Evolutionary conservation across 352 stramenopile genomes (phyloP).

Genomic region (Saprolegnia parasitica): DNA sequence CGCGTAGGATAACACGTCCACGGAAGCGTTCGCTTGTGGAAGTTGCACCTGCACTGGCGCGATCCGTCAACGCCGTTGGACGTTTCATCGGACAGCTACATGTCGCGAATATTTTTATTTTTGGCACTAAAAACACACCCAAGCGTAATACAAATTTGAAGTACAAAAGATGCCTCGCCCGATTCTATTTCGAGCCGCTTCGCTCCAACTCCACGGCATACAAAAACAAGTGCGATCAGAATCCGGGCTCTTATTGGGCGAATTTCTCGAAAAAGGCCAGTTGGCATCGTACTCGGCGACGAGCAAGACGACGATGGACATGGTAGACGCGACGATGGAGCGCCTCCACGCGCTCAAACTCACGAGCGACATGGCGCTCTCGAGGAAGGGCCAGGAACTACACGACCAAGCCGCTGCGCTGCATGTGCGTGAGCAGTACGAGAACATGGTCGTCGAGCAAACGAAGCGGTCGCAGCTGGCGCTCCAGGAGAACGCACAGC

Average conservation of each 20-base stretch:
- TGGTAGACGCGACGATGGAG: slow-evolving; percentile 21
- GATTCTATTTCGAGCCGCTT: background rate
- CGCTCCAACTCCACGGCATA: background rate
- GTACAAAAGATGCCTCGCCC: background rate
- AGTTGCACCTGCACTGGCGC: background rate
- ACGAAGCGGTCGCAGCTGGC: slow-evolving; percentile 6
- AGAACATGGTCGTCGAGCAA: slow-evolving; percentile 22
- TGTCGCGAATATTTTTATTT: background rate
- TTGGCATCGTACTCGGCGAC: background rate
- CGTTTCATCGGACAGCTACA: background rate
- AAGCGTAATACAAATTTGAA: background rate
- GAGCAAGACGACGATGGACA: slow-evolving; percentile 9
- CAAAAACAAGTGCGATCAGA: background rate
- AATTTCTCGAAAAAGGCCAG: background rate
- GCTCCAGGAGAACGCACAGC: slow-evolving; percentile 18
- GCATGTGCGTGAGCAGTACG: slow-evolving; percentile 20
- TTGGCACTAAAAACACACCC: background rate
- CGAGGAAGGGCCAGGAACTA: background rate
- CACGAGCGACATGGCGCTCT: slow-evolving; percentile 14
- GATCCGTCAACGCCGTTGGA: background rate
- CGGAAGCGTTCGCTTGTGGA: no score
- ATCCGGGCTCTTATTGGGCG: background rate
- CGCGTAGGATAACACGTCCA: no score
- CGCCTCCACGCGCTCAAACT: slow-evolving; percentile 25
- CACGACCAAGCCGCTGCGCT: slow-evolving; percentile 2